These are phyloP conservation scores for Podila clonocystis DNA, from an alignment of 192 early-diverging fungal genomes.

Conservation along the genomic window DNA sequence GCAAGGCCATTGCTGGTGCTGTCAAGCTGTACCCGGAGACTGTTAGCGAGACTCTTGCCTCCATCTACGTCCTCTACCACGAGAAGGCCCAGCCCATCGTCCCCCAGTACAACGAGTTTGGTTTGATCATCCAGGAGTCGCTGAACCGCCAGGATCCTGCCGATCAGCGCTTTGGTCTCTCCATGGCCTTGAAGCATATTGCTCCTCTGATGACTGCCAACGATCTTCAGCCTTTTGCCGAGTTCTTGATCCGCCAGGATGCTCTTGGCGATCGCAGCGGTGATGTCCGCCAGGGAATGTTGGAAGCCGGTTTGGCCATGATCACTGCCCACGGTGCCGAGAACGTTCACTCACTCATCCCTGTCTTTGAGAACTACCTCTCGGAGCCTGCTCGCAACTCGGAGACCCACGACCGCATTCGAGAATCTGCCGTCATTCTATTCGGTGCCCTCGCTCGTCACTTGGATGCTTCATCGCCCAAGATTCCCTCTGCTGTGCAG, in stretches of 20 bases:
- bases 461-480: conserved; percentile 75
- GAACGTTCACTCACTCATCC: conserved; percentile 74
- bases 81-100: conserved; percentile 74
- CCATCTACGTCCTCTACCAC: conserved; percentile 70
- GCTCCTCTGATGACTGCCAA: conserved; percentile 66
- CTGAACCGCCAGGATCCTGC: conserved; percentile 84
- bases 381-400: conserved; percentile 73
- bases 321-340: conserved; percentile 77
- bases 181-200: conserved; percentile 72
- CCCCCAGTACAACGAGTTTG: conserved; percentile 92
- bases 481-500: conserved; percentile 83
- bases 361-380: conserved; percentile 83
- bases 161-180: conserved; percentile 87
- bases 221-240: conserved; percentile 63
- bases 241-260: conserved; percentile 85
- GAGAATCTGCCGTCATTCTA: conserved; percentile 92
- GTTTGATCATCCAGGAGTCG: conserved; percentile 87
- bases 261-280: conserved; percentile 88
- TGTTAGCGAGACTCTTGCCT: conserved; percentile 57
- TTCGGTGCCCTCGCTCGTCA: conserved; percentile 93
- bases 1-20: conserved; percentile 71
- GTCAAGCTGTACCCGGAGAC: conserved; percentile 65
- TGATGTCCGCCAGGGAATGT: conserved; percentile 81
- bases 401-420: conserved; percentile 85
- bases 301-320: conserved; percentile 85